phyloP scores from a whole-genome alignment of 768 basidiomycete genomes.

The Dacryopinax spathularia region DNA sequence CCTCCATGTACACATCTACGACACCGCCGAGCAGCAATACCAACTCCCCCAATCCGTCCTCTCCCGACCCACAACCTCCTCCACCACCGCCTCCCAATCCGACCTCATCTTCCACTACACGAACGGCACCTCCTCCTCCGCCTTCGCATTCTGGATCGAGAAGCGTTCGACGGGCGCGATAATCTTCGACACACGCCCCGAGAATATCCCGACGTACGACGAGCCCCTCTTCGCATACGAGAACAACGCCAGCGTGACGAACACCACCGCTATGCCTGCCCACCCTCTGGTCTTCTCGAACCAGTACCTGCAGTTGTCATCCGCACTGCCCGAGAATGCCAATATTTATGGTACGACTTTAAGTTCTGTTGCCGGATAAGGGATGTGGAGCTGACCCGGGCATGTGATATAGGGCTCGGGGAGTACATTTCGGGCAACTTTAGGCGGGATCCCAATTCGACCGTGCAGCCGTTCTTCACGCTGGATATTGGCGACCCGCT shows the following conservation, averaged over 20 bases:
- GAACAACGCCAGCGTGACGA: constrained; percentile 13
- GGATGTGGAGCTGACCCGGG: not conserved
- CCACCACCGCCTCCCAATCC: constrained; percentile 21
- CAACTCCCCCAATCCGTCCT: constrained; percentile 42
- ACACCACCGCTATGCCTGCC: constrained; percentile 20
- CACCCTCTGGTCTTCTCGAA: constrained; percentile 59
- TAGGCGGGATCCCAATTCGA: constrained; percentile 7
- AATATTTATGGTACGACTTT: constrained; percentile 51
- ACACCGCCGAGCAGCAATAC: constrained; percentile 37
- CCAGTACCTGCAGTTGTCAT: constrained; percentile 62
- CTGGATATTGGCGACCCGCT: constrained; percentile 9
- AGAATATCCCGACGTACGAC: constrained; percentile 15
- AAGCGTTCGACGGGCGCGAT: constrained; percentile 31
- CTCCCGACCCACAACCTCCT: constrained; percentile 10
- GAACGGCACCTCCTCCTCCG: constrained; percentile 45
- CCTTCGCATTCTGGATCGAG: constrained; percentile 71
- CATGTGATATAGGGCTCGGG: not conserved
- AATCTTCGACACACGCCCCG: constrained; percentile 20
- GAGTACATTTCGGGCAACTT: constrained; percentile 6
- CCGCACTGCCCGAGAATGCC: constrained; percentile 40
- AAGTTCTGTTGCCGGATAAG: not conserved
- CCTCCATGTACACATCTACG: constrained; percentile 26
- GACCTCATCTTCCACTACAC: constrained; percentile 54
- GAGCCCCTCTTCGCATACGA: constrained; percentile 11
- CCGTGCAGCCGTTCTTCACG: constrained; percentile 8